Evolutionary conservation across 2,329 filamentous ascomycete genomes (phyloP).

Genomic region (Rosellinia necatrix): DNA sequence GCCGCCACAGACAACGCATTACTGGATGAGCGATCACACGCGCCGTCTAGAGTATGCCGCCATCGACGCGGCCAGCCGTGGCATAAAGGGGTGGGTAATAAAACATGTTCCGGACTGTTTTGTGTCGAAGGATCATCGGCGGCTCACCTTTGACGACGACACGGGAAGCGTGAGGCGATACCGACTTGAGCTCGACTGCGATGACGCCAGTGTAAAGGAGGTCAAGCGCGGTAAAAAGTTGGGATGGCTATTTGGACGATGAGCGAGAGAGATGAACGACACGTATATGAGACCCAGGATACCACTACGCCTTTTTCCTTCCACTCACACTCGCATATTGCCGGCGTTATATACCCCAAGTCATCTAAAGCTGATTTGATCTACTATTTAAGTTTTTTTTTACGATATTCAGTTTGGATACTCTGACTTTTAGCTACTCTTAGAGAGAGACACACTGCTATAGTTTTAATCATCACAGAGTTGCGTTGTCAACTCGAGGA

Average conservation of each 20-base stretch:
- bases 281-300: conserved; percentile 22
- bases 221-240: conserved; percentile 32
- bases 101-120: conserved; percentile 65
- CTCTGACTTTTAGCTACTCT: too few species aligned
- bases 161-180: conserved; percentile 67
- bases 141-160: conserved; percentile 65
- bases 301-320: conserved; percentile 6
- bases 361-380: conserved; percentile 31
- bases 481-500: too few species aligned
- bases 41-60: conserved; percentile 68
- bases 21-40: conserved; percentile 69
- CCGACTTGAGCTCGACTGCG: conserved; percentile 60
- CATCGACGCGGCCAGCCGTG: conserved; percentile 65
- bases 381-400: conserved; percentile 24
- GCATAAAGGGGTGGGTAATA: conserved; percentile 64
- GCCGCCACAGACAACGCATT: conserved; percentile 65
- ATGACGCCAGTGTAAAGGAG: conserved; percentile 40
- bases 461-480: too few species aligned
- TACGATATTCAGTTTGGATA: too few species aligned
- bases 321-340: conserved; percentile 34
- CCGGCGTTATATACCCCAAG: conserved; percentile 39
- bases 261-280: conserved; percentile 14
- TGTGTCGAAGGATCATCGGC: conserved; percentile 52
- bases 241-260: conserved; percentile 39
- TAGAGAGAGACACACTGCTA: conserved; percentile 7